Percentiles rank a stretch among this genome's conserved stretches.
Conservation (phyloP, 805 yeast genomes). For the Ogataea salicorniae region DNA sequence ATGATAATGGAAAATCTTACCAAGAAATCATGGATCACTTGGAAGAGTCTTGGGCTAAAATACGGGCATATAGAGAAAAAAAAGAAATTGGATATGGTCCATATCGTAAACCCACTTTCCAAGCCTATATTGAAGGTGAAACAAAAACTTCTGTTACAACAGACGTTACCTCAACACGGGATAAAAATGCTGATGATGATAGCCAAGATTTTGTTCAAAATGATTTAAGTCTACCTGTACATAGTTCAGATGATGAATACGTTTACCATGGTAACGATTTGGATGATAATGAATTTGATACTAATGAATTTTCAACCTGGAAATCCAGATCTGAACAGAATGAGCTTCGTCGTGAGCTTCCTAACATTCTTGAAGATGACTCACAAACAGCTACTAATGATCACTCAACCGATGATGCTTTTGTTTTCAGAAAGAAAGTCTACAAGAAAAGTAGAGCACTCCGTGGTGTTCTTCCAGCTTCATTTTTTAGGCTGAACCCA, state of each 20-base stretch:
- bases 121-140: slow-evolving; percentile 18
- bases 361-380: not conserved
- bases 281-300: slow-evolving; percentile 1
- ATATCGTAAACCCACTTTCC: slow-evolving; percentile 21
- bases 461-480: slow-evolving; percentile 25
- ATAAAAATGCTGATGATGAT: slow-evolving; percentile 2
- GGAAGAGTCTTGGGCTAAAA: slow-evolving; percentile 21
- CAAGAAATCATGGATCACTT: slow-evolving; percentile 23
- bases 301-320: not conserved
- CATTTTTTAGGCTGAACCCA: slow-evolving; percentile 13
- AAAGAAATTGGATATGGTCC: slow-evolving; percentile 29
- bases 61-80: slow-evolving; percentile 20
- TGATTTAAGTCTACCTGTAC: not conserved
- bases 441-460: slow-evolving; percentile 19
- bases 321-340: not conserved
- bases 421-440: slow-evolving; percentile 17
- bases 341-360: not conserved
- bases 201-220: slow-evolving; percentile 2
- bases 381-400: not conserved
- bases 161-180: no score
- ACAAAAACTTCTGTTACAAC: no score
- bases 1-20: slow-evolving; percentile 26
- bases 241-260: slow-evolving; percentile 19
- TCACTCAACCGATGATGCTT: slow-evolving; percentile 12
- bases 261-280: slow-evolving; percentile 10